Conservation (phyloP, 495 filamentous ascomycete species). For the Aspergillus baeticus region DNA sequence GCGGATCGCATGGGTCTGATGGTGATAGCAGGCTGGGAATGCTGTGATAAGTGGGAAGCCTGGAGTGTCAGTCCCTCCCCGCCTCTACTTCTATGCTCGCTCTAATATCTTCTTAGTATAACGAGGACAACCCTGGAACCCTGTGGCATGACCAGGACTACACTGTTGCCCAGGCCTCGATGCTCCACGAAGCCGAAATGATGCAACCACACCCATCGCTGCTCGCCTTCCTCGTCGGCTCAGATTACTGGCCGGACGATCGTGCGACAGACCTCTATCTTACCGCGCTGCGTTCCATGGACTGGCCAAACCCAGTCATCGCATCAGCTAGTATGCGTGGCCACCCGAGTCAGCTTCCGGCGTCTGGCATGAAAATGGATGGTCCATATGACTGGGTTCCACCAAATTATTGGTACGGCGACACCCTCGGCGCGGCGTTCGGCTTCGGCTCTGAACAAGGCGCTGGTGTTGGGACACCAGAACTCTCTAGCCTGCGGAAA, state of each 20-base stretch:
- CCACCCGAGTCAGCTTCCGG: conserved; percentile 48
- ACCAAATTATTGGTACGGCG: conserved; percentile 62
- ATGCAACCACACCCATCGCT: conserved; percentile 58
- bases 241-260: conserved; percentile 63
- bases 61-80: conserved; percentile 40
- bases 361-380: conserved; percentile 64
- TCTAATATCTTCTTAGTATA: conserved; percentile 41
- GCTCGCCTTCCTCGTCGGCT: conserved; percentile 57
- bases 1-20: conserved; percentile 60
- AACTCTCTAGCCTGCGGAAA: conserved; percentile 48
- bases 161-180: conserved; percentile 48
- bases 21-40: conserved; percentile 65
- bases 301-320: conserved; percentile 59
- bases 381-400: conserved; percentile 69
- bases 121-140: conserved; percentile 47
- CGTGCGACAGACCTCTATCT: conserved; percentile 51
- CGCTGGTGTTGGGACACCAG: conserved; percentile 61
- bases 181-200: conserved; percentile 60
- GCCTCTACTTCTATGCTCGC: background rate
- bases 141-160: conserved; percentile 56
- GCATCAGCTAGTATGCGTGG: conserved; percentile 57
- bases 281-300: conserved; percentile 43
- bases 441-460: conserved; percentile 63
- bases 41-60: conserved; percentile 68
- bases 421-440: conserved; percentile 53